Conservation (phyloP, 1,284 basidiomycete species). For the Pseudozyma thailandica region DNA sequence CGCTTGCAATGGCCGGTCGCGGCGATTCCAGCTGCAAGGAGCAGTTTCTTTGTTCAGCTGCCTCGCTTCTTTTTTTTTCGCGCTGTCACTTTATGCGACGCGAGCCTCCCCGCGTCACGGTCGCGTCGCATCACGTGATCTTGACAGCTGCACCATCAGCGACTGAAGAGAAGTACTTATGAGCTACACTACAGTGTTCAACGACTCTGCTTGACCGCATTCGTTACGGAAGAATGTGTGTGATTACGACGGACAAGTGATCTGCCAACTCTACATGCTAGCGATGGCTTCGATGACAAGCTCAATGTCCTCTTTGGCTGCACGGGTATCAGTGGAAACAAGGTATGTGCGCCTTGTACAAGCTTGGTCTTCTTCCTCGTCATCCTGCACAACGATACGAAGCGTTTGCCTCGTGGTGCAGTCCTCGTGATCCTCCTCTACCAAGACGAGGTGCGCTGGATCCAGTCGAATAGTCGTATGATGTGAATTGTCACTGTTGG, state of each 20-base stretch:
- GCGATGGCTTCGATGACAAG: slow-evolving; percentile 24
- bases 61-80: slow-evolving; percentile 11
- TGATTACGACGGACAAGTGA: neutral
- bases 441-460: neutral
- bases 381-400: slow-evolving; percentile 4
- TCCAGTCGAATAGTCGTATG: slow-evolving; percentile 8
- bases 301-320: slow-evolving; percentile 12
- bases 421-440: slow-evolving; percentile 15
- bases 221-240: neutral
- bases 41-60: slow-evolving; percentile 8
- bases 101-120: slow-evolving; percentile 10
- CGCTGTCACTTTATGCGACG: slow-evolving; percentile 43
- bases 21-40: slow-evolving; percentile 17
- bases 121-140: slow-evolving; percentile 35
- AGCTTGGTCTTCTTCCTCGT: neutral
- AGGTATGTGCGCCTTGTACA: slow-evolving; percentile 1
- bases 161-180: neutral
- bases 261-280: neutral
- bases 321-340: slow-evolving; percentile 12
- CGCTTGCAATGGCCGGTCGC: no score
- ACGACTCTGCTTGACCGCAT: no score
- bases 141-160: neutral
- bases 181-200: slow-evolving; percentile 2
- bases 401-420: slow-evolving; percentile 14
- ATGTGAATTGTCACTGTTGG: slow-evolving; percentile 7